These are phyloP conservation scores for Dillenia turbinata DNA, from an alignment of 164 flowering plant genomes.

Conservation along the genomic window DNA sequence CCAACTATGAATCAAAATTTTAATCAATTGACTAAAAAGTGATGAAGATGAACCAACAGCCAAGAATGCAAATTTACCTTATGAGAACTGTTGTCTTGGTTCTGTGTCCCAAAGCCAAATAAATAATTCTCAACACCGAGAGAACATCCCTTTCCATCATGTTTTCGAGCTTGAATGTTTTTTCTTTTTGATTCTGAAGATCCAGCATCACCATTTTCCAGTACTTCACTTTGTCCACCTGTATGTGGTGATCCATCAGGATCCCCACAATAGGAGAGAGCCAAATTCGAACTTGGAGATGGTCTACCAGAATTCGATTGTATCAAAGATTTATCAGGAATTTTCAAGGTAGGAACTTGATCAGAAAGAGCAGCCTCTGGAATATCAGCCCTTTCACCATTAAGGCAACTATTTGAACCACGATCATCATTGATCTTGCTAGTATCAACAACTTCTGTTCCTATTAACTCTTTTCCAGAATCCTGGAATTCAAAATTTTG, in stretches of 20 bases:
- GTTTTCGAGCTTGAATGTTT: slow-evolving; percentile 18
- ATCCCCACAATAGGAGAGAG: slow-evolving; percentile 17
- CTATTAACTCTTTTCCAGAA: slow-evolving; percentile 27
- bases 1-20: too few species aligned
- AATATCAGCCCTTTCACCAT: slow-evolving; percentile 32
- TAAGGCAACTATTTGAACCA: slow-evolving; percentile 23
- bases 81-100: slow-evolving; percentile 32
- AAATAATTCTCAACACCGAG: slow-evolving; percentile 20
- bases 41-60: background rate
- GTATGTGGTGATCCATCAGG: slow-evolving; percentile 21
- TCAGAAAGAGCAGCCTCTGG: slow-evolving; percentile 38
- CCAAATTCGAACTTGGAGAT: slow-evolving; percentile 24
- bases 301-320: slow-evolving; percentile 30
- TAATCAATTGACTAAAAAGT: background rate
- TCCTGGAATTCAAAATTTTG: slow-evolving; percentile 35
- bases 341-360: slow-evolving; percentile 65
- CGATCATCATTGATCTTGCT: slow-evolving; percentile 27
- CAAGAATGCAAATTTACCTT: slow-evolving; percentile 39
- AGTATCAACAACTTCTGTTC: slow-evolving; percentile 29
- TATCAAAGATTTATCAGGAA: slow-evolving; percentile 44
- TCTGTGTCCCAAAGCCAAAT: slow-evolving; percentile 33
- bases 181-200: slow-evolving; percentile 38
- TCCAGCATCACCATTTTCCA: slow-evolving; percentile 38
- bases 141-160: slow-evolving; percentile 41
- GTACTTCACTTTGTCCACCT: slow-evolving; percentile 26